These are phyloP conservation scores for Colletotrichum sp. DNA, from an alignment of 2,329 filamentous ascomycete genomes.

Conservation along the genomic window DNA sequence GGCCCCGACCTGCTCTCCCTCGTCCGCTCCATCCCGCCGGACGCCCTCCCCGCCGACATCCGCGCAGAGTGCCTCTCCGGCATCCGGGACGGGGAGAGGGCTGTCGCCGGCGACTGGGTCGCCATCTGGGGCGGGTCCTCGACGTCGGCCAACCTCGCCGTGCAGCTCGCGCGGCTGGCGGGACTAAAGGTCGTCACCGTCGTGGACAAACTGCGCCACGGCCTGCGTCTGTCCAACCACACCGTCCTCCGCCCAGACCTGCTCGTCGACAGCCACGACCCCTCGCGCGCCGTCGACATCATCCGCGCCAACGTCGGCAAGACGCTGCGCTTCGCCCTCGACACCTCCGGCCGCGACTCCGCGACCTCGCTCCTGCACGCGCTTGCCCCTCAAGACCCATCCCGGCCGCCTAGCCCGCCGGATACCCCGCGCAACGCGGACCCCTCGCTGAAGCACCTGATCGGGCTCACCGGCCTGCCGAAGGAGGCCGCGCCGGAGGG, in stretches of 20 bases:
- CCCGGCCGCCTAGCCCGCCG: conserved; percentile 38
- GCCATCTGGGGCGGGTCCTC: conserved; percentile 80
- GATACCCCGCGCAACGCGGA: conserved; percentile 36
- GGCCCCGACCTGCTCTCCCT: conserved; percentile 66
- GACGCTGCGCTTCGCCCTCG: conserved; percentile 69
- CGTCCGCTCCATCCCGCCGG: conserved; percentile 48
- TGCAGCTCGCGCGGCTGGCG: conserved; percentile 71
- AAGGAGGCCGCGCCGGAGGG: conserved; percentile 53
- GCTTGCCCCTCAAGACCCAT: conserved; percentile 37
- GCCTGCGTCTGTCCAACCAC: conserved; percentile 57
- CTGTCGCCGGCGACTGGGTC: conserved; percentile 69
- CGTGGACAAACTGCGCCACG: conserved; percentile 71
- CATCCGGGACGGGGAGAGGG: conserved; percentile 56
- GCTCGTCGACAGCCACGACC: conserved; percentile 71
- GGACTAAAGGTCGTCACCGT: conserved; percentile 70
- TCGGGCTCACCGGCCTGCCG: conserved; percentile 72
- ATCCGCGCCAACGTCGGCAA: conserved; percentile 63
- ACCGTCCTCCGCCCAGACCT: conserved; percentile 58
- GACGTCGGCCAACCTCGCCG: conserved; percentile 69
- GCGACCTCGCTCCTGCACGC: conserved; percentile 62
- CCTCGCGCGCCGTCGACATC: conserved; percentile 68
- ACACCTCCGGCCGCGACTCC: conserved; percentile 70
- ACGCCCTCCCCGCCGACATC: conserved; percentile 64
- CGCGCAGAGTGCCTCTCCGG: conserved; percentile 65
- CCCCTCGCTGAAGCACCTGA: conserved; percentile 56